Base-by-base conservation (phyloP, 202 grass and related monocot genomes). In the Schoenoplectus triqueter region DNA sequence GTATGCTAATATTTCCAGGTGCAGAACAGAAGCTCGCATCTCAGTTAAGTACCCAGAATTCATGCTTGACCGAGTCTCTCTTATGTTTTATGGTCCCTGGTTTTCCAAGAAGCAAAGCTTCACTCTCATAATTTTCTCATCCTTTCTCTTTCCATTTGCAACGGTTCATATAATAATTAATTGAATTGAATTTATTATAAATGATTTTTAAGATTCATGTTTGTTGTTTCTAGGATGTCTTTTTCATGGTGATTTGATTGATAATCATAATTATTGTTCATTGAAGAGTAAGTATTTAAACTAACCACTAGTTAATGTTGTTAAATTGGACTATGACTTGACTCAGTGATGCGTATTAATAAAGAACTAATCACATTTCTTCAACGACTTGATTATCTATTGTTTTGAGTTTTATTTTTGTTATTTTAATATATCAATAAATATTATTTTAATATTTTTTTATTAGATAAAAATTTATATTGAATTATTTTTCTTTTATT, bases 221-320 rank as follows among this genome's bases (percentile, higher is more conserved):
- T 41, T 77, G 51, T 7, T 40, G 14, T 77, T 57, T 77, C 51
- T 40, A 77, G 5, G 2, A 10, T 40, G 21, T 77, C 73, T n/a
- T 22, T 56, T 57, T 77, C 51, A 40, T 39, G 41, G 11, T 41
- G 51, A 76, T 71, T 71, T 71, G 69, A 71, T 71, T 48, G 64
- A 66, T 66, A 70, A 7, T 5, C 42, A 71, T 18, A 48, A 71
- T 18, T 17, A 6, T 48, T 49, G 31, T 46, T 17, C 14, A 47
- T 48, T 46, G 15, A 17, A 70, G 15, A 49, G 44, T 71, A 49
- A 49, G 44, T 71, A 49, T 15, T 48, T 48, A 9, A 71, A 71
- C 42, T 71, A 48, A 42, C 0, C 44, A 18, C 69, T 71, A 72
- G 10, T 76, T 55, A 76, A 76, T 76, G 50, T 49, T 75, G 50